phyloP scores from a whole-genome alignment of 2,329 filamentous ascomycete species.

The Aquanectria penicillioides region DNA sequence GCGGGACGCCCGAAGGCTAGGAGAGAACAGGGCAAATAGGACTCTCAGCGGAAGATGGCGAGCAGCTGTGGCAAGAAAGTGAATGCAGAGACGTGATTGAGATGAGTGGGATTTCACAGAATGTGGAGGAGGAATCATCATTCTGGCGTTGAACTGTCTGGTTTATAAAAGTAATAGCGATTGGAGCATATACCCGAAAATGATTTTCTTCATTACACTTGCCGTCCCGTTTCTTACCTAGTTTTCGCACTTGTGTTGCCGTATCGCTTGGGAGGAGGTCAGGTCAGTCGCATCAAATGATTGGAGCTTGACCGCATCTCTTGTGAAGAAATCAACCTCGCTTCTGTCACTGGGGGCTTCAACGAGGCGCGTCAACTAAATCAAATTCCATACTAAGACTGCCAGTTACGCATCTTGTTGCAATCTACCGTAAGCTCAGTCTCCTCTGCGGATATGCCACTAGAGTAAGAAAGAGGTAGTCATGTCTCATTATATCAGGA shows the following conservation, averaged over 20 bases:
- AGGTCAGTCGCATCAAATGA: no score
- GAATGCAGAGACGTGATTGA: no score
- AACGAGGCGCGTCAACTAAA: no score
- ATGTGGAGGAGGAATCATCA: neutral
- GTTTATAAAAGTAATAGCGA: slow-evolving; percentile 1
- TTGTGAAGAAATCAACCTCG: no score
- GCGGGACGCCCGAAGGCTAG: neutral
- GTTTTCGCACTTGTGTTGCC: neutral
- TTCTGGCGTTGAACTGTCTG: slow-evolving; percentile 10
- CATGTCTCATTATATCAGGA: slow-evolving; percentile 18
- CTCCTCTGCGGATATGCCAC: neutral
- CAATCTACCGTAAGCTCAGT: neutral
- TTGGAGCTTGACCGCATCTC: no score
- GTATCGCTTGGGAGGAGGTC: no score
- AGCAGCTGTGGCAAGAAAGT: no score
- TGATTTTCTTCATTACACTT: neutral
- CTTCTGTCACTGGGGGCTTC: no score
- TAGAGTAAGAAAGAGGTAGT: neutral
- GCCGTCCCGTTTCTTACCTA: neutral
- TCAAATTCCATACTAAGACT: neutral
- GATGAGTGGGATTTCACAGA: no score
- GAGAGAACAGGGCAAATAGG: neutral
- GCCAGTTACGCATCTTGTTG: no score
- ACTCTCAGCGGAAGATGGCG: no score
- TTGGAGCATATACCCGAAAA: slow-evolving; percentile 17